phyloP scores from a whole-genome alignment of 2,329 filamentous ascomycete genomes.

The Myriangium duriaei region DNA sequence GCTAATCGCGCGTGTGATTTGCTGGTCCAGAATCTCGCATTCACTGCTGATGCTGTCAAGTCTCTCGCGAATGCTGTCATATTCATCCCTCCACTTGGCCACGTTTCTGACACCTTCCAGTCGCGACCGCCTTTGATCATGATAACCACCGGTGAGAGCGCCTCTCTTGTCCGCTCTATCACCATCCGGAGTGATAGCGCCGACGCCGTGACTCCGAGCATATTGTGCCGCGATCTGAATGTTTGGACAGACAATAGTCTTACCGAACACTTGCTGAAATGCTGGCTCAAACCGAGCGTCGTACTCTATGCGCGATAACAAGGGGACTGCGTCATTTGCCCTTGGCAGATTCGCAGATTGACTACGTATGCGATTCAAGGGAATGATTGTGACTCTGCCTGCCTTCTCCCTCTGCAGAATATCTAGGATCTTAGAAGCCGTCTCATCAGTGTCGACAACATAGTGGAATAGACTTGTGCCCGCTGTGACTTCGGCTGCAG shows the following conservation, averaged over 20 bases:
- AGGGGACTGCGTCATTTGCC: constrained; percentile 73
- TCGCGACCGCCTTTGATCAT: constrained; percentile 74
- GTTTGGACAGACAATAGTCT: constrained; percentile 86
- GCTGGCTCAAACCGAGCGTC: constrained; percentile 68
- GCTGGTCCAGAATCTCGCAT: constrained; percentile 70
- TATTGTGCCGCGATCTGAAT: constrained; percentile 80
- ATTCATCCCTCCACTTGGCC: constrained; percentile 61
- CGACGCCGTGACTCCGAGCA: constrained; percentile 79
- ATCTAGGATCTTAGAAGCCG: constrained; percentile 69
- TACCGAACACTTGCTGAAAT: constrained; percentile 90
- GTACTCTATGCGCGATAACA: constrained; percentile 74
- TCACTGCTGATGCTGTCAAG: constrained; percentile 54
- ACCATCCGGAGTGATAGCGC: constrained; percentile 87
- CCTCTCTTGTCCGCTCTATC: constrained; percentile 92
- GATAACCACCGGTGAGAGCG: constrained; percentile 87
- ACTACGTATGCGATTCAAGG: constrained; percentile 66
- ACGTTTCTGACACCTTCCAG: constrained; percentile 72
- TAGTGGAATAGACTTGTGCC: constrained; percentile 92
- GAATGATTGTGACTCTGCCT: constrained; percentile 89
- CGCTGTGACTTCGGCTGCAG: constrained; percentile 84
- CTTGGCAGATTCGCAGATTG: constrained; percentile 63
- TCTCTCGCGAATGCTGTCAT: constrained; percentile 53
- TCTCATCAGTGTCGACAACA: constrained; percentile 82
- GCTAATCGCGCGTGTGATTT: constrained; percentile 76
- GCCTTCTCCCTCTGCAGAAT: constrained; percentile 65